Evolutionary conservation across 306 rosid genomes (phyloP), one percentile per base, ranked within the genome.

Genomic region (Dicorynia guianensis): DNA sequence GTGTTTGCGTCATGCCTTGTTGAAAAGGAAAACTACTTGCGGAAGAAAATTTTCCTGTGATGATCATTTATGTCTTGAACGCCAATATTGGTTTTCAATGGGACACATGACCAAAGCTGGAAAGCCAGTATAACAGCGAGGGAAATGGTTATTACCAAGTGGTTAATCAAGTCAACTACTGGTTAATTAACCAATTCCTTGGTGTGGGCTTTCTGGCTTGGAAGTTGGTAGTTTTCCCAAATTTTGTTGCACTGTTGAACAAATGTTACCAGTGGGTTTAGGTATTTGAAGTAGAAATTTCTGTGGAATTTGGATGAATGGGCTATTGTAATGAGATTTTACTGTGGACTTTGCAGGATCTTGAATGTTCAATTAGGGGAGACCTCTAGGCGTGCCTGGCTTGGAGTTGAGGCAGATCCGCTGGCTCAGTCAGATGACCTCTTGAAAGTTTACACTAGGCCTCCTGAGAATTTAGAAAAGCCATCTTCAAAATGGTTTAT

Each of bases 371-470:
- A 89, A 73, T 62, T 92, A 66, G 99, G 99, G 66, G 99, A 96
- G 85, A 77, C 93, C 68, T 96, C 98, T 10, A 84, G 96, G 85
- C 83, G 92, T 63, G 98, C 93, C 36, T 96, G 99, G 99, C 93
- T 96, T 40, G 98, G 99, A 17, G 87, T 96, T 39, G 99, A 96
- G 92, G 98, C 91, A 18, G 96, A 96, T 81, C 96, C 98, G 36
- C 76, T 96, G 77, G 92, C 85, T 81, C 89, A 87, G 18, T 89
- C 99, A 8, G 96, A 91, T 68, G 83, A 83, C 36, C 87, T 90
- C 62, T 78, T 90, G 91, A 88, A 87, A 85, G 98, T 77, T 13
- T 96, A 96, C 87, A 90, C 49, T 78, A 91, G 97, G 84, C 88
- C 91, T 71, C 76, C 93, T 53, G 90, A 90, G 80, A 84, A 76